Evolutionary conservation across 73 alveolate species (phyloP), one percentile per base, ranked within the genome.

Genomic region (Paramecium caudatum): DNA sequence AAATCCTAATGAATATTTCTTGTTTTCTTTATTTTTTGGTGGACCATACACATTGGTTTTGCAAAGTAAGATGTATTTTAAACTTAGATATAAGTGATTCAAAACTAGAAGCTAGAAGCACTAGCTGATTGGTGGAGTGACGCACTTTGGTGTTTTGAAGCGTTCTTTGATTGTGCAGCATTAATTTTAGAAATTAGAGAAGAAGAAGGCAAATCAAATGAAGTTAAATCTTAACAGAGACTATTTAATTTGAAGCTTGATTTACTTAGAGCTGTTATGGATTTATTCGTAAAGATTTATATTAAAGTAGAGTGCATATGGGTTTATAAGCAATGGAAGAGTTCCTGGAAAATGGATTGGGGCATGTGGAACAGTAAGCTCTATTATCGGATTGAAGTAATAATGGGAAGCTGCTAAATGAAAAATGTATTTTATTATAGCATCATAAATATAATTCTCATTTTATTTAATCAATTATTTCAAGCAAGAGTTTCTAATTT

Each of bases 31-130:
- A 74, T 74, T 74, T 74, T 21, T 21, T 74, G n/a, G 88, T 74
- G 36, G 88, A 74, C 43, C 88, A 74, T 17, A 74, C 68, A 39
- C 88, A 74, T 74, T 74, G 88, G 88, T 45, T 74, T 43, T 74
- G 88, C 32, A 74, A 74, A 43, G 88, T 74, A 74, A 36, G 15
- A 21, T 37, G 13, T 34, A 16, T 7, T 41, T 74, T 74, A 36
- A 74, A 74, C 21, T n/a, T 45, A 74, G 88, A 45, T 74, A 21
- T 39, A 74, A 74, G 88, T 74, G 4, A 74, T 74, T 13, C 45
- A 74, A 10, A 45, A 74, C 47, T 37, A 33, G 19, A 16, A n/a
- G 21, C 70, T 74, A 1, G 88, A 74, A 74, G 43, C 88, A 17
- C 36, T 41, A 13, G 62, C 88, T 3, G 88, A 74, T 74, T 74